phyloP scores from a whole-genome alignment of 805 yeast species.

The Yarrowia sp. region DNA sequence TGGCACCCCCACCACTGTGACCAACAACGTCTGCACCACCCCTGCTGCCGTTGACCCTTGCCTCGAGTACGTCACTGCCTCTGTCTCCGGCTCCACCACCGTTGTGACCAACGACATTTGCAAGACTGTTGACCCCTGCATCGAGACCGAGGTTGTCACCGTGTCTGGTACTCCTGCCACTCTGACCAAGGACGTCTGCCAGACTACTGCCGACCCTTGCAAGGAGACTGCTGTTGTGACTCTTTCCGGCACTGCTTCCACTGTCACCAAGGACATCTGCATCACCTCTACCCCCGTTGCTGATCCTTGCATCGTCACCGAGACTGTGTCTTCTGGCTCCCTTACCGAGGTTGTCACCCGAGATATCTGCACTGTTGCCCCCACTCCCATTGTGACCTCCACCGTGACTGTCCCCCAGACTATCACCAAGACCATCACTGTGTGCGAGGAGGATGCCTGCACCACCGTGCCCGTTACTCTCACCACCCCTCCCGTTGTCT shows the following conservation, averaged over 20 bases:
- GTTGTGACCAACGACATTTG: constrained; percentile 18
- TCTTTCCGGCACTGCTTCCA: not conserved
- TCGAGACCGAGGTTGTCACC: constrained; percentile 10
- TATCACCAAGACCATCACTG: constrained; percentile 18
- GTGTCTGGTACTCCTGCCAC: constrained; percentile 16
- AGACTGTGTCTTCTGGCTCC: constrained; percentile 10
- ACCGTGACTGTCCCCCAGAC: constrained; percentile 16
- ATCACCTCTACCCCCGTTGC: constrained; percentile 1
- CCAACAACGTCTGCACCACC: constrained; percentile 5
- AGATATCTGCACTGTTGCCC: not conserved
- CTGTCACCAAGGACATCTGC: constrained; percentile 4
- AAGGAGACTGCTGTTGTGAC: constrained; percentile 4
- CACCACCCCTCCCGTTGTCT: not conserved
- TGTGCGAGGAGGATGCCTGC: constrained; percentile 13
- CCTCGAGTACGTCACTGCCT: constrained; percentile 15
- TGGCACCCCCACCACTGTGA: constrained; percentile 17
- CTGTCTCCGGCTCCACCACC: constrained; percentile 22
- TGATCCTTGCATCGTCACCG: not conserved
- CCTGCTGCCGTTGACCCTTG: constrained; percentile 12
- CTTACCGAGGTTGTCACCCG: not conserved
- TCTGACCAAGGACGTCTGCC: constrained; percentile 12
- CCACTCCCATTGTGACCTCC: constrained; percentile 4
- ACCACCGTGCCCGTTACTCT: constrained; percentile 5
- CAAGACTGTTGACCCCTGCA: constrained; percentile 2
- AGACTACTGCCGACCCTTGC: constrained; percentile 23